Evolutionary conservation across 2,329 filamentous ascomycete species (phyloP).

Genomic region (Apiospora arundinis): DNA sequence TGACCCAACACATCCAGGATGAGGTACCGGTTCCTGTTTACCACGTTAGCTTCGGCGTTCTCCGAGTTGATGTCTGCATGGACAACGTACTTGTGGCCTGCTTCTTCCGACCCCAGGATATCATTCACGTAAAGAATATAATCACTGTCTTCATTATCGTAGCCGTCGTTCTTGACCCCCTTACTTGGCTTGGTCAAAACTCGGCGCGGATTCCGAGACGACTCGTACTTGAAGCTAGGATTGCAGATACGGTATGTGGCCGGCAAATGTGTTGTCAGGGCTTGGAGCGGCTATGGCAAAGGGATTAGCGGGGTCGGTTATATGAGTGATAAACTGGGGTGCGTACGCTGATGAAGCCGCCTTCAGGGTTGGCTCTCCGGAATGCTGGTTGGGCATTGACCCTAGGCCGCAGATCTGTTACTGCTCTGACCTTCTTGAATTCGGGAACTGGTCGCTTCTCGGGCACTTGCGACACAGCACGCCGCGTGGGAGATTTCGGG

Average conservation of each 20-base stretch:
- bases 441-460: constrained; percentile 79
- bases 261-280: constrained; percentile 89
- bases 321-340: constrained; percentile 16
- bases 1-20: constrained; percentile 97
- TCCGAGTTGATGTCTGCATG: constrained; percentile 17
- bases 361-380: constrained; percentile 91
- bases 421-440: constrained; percentile 78
- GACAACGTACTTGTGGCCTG: constrained; percentile 83
- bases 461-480: constrained; percentile 54
- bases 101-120: constrained; percentile 96
- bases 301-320: constrained; percentile 24
- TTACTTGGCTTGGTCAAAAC: constrained; percentile 99
- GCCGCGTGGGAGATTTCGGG: constrained; percentile 64
- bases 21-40: constrained; percentile 82
- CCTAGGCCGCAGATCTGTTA: constrained; percentile 76
- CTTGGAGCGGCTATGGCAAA: constrained; percentile 80
- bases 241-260: constrained; percentile 99
- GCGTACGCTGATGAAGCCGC: constrained; percentile 94
- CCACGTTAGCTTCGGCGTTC: background rate
- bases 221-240: constrained; percentile 97
- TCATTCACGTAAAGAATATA: constrained; percentile 99
- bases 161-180: constrained; percentile 97
- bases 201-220: constrained; percentile 91
- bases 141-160: constrained; percentile 98
- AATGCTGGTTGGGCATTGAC: constrained; percentile 90